phyloP scores from a whole-genome alignment of 805 yeast species.

The Candida quercuum region DNA sequence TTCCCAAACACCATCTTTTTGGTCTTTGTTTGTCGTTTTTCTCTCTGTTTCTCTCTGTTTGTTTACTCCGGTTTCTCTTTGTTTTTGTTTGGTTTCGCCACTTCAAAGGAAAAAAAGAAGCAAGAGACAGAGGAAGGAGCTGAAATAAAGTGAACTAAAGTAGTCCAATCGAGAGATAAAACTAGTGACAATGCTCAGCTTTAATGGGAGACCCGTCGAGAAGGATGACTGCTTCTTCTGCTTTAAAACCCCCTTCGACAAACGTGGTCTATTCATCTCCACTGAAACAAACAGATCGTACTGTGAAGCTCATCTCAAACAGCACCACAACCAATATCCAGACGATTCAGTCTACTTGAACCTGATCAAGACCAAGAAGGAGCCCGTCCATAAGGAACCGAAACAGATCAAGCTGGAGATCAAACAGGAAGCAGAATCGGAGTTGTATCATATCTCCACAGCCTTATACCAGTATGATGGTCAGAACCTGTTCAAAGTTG shows the following conservation, averaged over 20 bases:
- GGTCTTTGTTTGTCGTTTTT: background rate
- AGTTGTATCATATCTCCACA: slow-evolving; percentile 45
- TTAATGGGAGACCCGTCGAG: slow-evolving; percentile 39
- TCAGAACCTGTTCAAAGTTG: slow-evolving; percentile 16
- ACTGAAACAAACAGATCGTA: slow-evolving; percentile 69
- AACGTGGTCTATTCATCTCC: slow-evolving; percentile 68
- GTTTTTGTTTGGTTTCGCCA: background rate
- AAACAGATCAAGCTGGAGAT: slow-evolving; percentile 64
- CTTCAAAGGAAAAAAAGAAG: too few species aligned
- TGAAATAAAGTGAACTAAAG: background rate
- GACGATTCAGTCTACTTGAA: slow-evolving; percentile 54
- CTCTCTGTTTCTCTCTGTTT: background rate
- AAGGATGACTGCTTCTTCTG: slow-evolving; percentile 91
- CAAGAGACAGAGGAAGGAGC: too few species aligned
- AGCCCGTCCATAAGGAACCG: slow-evolving; percentile 27
- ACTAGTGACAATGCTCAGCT: slow-evolving; percentile 6
- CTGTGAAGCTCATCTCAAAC: slow-evolving; percentile 51
- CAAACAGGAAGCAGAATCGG: slow-evolving; percentile 57
- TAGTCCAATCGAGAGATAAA: background rate
- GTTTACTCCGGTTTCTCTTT: background rate
- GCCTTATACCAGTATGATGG: slow-evolving; percentile 6
- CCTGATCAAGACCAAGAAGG: slow-evolving; percentile 46
- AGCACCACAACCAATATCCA: slow-evolving; percentile 47
- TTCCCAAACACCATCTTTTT: slow-evolving; percentile 8
- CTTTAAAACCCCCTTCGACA: slow-evolving; percentile 59